Percentiles rank a stretch among this genome's conserved stretches.
Conservation (phyloP, 257 asterid genomes). For the Schizonepeta tenuifolia region DNA sequence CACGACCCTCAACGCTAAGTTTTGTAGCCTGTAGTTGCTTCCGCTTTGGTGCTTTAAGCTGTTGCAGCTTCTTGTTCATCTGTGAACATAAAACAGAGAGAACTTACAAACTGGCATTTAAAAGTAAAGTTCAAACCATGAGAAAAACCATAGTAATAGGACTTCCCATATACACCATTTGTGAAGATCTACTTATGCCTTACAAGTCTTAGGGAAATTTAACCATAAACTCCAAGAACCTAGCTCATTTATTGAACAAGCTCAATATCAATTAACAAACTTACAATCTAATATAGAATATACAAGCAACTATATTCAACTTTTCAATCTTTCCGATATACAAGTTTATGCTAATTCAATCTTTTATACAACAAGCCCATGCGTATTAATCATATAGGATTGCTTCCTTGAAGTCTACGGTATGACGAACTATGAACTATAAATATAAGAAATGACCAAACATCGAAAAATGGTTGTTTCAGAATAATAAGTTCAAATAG, state of each 20-base stretch:
- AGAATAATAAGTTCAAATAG: too few species aligned
- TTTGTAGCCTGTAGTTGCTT: conserved; percentile 93
- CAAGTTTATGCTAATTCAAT: conserved; percentile 6
- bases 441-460: background rate
- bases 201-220: too few species aligned
- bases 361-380: background rate
- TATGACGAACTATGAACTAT: background rate
- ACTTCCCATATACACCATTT: background rate
- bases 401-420: background rate
- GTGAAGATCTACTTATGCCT: background rate
- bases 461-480: background rate
- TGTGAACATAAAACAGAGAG: conserved; percentile 32
- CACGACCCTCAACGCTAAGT: conserved; percentile 95
- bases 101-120: background rate
- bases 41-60: conserved; percentile 80
- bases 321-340: background rate
- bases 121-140: background rate
- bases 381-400: background rate
- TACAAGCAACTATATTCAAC: background rate
- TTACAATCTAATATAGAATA: background rate
- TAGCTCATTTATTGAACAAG: background rate
- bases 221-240: background rate
- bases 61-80: conserved; percentile 98
- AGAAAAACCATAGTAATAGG: background rate
- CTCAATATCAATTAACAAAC: background rate